These are phyloP conservation scores for Mycena venus DNA, from an alignment of 768 basidiomycete species.

Conservation along the genomic window DNA sequence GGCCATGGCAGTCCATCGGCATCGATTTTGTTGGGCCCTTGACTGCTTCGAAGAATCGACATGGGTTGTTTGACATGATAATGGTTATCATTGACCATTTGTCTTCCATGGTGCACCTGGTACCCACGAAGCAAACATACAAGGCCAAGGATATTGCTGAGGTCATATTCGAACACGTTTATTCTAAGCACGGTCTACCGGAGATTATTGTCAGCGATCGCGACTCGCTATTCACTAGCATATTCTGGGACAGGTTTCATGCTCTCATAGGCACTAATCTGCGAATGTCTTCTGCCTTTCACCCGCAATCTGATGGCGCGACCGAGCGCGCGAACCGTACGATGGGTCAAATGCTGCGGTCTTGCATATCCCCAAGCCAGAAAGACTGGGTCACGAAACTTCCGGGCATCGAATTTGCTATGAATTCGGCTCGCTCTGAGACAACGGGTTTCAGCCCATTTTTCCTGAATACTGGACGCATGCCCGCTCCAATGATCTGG, in stretches of 20 bases:
- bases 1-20: slow-evolving; percentile 41
- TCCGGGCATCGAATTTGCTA: too few relatives aligned
- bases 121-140: slow-evolving; percentile 21
- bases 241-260: slow-evolving; percentile 39
- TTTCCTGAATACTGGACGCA: slow-evolving; percentile 15
- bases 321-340: slow-evolving; percentile 32
- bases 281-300: slow-evolving; percentile 43
- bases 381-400: background rate
- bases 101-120: slow-evolving; percentile 31
- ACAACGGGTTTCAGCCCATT: slow-evolving; percentile 38
- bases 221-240: slow-evolving; percentile 22
- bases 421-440: slow-evolving; percentile 24
- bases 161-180: slow-evolving; percentile 35
- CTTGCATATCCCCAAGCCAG: background rate
- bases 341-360: background rate
- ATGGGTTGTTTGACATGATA: slow-evolving; percentile 27
- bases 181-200: slow-evolving; percentile 44
- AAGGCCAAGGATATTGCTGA: slow-evolving; percentile 29
- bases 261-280: slow-evolving; percentile 35
- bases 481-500: slow-evolving; percentile 35
- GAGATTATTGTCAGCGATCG: slow-evolving; percentile 43
- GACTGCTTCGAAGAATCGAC: slow-evolving; percentile 30
- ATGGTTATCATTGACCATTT: slow-evolving; percentile 35
- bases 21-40: slow-evolving; percentile 53
- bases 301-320: slow-evolving; percentile 48